Base-by-base conservation (phyloP, 2,329 filamentous ascomycete species). In the Karstenula rhodostoma region DNA sequence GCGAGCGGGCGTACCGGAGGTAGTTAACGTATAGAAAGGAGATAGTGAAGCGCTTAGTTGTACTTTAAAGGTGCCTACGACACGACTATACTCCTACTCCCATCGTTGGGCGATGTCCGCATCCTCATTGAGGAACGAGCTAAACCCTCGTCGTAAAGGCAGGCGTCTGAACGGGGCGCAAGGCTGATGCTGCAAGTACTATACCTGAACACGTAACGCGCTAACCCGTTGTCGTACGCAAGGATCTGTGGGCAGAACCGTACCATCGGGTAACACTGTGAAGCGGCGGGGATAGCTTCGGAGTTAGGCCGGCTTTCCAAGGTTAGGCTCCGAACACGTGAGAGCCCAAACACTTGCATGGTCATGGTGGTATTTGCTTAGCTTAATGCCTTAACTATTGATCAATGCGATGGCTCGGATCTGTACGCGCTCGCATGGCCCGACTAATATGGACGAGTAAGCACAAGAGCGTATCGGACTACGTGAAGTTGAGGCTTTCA, bases 121-220 rank as follows among this genome's bases (percentile, higher is more conserved):
- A 40, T 46, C 40, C 25, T 17, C 15, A 25, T 35, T n/a, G 8
- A 46, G 52, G 35, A 47, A 12, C 22, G 42, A 27, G 29, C 52
- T 55, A 55, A 46, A 33, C 52, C 29, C 19, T 46, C 42, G 52
- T 55, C 52, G 52, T 55, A 55, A 12, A 25, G 25, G 23, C 27
- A 13, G 23, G 2, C n/a, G 40, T 15, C 25, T 15, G 13, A 35
- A 17, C 10, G 9, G 9, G 3, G 23, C 7, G 51, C 13, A 46
- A 55, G 42, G 52, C 40, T 46, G 25, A 25, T 23, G 29, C 5
- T 6, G 33, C n/a, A 35, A 4, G 19, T 17, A 17, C 27, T 23
- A 46, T 46, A 19, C n/a, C 29, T 15, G 10, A 25, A 13, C 17
- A n/a, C 13, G 52, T 10, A 55, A 46, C n/a, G 27, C n/a, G 40